Evolutionary conservation across 192 early-diverging fungal species (phyloP).

Genomic region (Phycomyces blakesleeanus): DNA sequence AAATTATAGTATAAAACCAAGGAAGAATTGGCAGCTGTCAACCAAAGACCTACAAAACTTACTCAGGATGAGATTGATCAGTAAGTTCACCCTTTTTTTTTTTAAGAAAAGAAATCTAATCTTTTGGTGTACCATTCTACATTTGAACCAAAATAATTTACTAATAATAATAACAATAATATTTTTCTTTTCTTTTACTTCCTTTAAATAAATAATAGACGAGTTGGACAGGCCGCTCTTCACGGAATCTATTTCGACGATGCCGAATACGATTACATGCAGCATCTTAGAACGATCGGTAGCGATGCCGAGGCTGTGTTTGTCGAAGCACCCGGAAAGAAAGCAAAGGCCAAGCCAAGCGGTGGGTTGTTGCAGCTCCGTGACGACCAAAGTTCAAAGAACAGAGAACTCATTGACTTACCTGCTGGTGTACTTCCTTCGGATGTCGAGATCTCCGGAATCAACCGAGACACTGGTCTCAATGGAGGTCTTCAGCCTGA

Average conservation of each 20-base stretch:
- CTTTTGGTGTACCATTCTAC: too few species aligned
- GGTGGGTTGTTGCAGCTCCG: conserved; percentile 28
- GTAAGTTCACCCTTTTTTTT: too few species aligned
- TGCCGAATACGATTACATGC: conserved; percentile 88
- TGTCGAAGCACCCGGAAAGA: conserved; percentile 62
- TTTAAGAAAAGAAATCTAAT: too few species aligned
- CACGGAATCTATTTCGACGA: conserved; percentile 92
- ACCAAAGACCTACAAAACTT: conserved; percentile 21
- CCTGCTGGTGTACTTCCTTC: conserved; percentile 79
- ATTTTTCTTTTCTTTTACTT: too few species aligned
- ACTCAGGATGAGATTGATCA: conserved; percentile 34
- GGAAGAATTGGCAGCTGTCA: conserved; percentile 17
- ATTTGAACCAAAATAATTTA: too few species aligned
- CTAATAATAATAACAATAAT: not conserved
- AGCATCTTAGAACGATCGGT: conserved; percentile 88
- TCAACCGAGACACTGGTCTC: conserved; percentile 63
- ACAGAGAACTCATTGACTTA: conserved; percentile 45
- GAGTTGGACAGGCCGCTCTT: conserved; percentile 72
- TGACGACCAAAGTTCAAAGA: conserved; percentile 32
- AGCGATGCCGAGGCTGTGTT: conserved; percentile 70
- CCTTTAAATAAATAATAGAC: conserved; percentile 30
- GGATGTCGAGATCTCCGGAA: conserved; percentile 59
- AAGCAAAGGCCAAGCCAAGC: conserved; percentile 45
- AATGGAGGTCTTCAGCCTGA: conserved; percentile 62
- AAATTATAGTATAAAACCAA: conserved; percentile 30